These are phyloP conservation scores for Euphorbia celastroides DNA, from an alignment of 441 rosid genomes.

Conservation along the genomic window DNA sequence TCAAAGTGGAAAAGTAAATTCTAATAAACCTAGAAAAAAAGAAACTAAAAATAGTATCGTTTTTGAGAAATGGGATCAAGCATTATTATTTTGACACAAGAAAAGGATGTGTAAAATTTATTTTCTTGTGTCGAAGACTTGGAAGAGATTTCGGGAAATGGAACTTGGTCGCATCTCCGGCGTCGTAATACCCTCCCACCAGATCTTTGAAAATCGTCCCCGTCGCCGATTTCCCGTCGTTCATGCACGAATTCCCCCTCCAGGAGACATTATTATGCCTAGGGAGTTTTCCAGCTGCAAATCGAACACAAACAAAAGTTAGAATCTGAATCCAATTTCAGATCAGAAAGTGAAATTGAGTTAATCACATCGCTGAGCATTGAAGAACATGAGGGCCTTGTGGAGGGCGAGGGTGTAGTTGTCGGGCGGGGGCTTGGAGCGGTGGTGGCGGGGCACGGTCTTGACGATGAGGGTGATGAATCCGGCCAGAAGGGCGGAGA, in stretches of 20 bases:
- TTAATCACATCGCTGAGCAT: constrained; percentile 63
- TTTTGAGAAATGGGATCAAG: too few species aligned
- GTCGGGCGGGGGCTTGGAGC: constrained; percentile 36
- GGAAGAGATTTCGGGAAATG: constrained; percentile 64
- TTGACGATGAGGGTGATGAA: constrained; percentile 63
- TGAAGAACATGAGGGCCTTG: constrained; percentile 87
- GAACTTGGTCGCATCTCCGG: constrained; percentile 92
- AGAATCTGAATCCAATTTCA: background rate
- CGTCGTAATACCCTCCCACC: constrained; percentile 86
- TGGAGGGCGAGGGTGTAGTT: constrained; percentile 77
- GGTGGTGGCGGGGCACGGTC: constrained; percentile 60
- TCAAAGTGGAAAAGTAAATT: too few species aligned
- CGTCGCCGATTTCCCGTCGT: constrained; percentile 54
- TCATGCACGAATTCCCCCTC: constrained; percentile 68
- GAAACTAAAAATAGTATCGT: too few species aligned
- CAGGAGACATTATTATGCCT: constrained; percentile 71
- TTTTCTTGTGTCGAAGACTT: too few species aligned
- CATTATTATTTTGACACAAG: too few species aligned
- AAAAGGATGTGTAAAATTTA: constrained; percentile 30
- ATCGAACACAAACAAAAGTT: background rate
- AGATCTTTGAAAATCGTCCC: constrained; percentile 43
- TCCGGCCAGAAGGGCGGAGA: constrained; percentile 49
- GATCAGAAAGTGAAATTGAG: background rate
- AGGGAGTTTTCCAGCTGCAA: constrained; percentile 77
- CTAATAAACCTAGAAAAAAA: too few species aligned